Base-by-base conservation (phyloP, 2,329 filamentous ascomycete species). In the Escovopsis sp. region DNA sequence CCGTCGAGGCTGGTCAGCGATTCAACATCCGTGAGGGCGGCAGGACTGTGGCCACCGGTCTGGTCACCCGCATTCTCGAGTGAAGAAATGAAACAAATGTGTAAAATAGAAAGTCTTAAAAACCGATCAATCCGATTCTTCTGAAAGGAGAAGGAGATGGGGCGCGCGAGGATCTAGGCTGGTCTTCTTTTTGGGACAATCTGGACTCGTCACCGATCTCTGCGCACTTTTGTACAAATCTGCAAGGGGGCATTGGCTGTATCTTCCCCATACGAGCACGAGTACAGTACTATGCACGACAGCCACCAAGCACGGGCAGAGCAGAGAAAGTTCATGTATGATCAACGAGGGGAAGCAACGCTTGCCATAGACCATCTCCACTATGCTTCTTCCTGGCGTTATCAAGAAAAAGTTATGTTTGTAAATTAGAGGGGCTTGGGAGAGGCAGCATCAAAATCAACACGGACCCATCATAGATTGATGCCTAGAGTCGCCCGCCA, bases 11-110 rank as follows among this genome's bases (percentile, higher is more conserved):
- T 48, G 89, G 91, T 54, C 86, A 95, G 72, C 84, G 91, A 56
- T 91, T 98, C 77, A 98, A 96, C 73, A 79, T 98, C 60, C 85
- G 91, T 66, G 91, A 98, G 72, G 91, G 91, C 70, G 88, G 89
- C 56, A 79, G 85, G 54, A 91, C 84, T 46, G 83, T 91, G 44
- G 84, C 84, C 53, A 91, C 84, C 54, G 84, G 84, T 63, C 70
- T 91, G 53, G 72, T 87, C 54, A 91, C 84, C 50, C 79, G 80
- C 55, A 79, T 91, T 57, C 48, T 77, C 41, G 64, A 73, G 57
- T 76, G 73, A 68, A 51, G n/a, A 29, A 27, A 1, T 13, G 9
- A 15, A 10, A 29, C 27, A 16, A 32, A 44, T 27, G 20, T 27
- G 25, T 30, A 30, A 30, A 30, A 30, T 30, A 30, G 7, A 30